A percentile compares a stretch with the other conserved stretches of the same genome.
These are phyloP conservation scores for Paspalum notatum DNA, from an alignment of 176 grass and related monocot species.

Conservation along the genomic window DNA sequence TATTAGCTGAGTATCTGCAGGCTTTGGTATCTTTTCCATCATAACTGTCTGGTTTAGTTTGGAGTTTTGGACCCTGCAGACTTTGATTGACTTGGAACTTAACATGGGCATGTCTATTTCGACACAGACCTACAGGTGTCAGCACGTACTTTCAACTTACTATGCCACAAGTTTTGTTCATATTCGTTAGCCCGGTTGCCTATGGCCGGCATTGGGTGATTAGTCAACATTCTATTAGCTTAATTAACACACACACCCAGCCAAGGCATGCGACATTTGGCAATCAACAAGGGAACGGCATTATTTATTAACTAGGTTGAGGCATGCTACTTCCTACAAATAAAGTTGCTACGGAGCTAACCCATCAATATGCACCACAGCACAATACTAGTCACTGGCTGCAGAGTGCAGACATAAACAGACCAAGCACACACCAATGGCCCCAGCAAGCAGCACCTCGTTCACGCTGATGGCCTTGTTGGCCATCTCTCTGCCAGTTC, in stretches of 20 bases:
- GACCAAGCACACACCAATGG: neutral
- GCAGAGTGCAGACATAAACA: too few species aligned
- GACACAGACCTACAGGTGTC: neutral
- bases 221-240: neutral
- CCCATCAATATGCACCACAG: neutral
- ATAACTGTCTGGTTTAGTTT: neutral
- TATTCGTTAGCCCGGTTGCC: neutral
- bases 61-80: neutral
- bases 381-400: neutral
- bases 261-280: too few species aligned
- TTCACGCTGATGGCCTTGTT: neutral
- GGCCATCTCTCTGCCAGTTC: neutral
- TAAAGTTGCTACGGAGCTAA: neutral
- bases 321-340: neutral
- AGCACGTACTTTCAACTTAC: neutral
- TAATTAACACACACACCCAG: too few species aligned
- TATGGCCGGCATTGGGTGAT: neutral
- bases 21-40: neutral
- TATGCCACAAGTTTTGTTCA: neutral
- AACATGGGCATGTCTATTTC: neutral
- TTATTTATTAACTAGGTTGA: neutral
- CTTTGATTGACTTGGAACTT: neutral
- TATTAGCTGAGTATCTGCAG: neutral
- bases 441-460: neutral
- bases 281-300: too few species aligned